Conservation (phyloP, 2,329 filamentous ascomycete genomes). For the Orbilia oligospora region DNA sequence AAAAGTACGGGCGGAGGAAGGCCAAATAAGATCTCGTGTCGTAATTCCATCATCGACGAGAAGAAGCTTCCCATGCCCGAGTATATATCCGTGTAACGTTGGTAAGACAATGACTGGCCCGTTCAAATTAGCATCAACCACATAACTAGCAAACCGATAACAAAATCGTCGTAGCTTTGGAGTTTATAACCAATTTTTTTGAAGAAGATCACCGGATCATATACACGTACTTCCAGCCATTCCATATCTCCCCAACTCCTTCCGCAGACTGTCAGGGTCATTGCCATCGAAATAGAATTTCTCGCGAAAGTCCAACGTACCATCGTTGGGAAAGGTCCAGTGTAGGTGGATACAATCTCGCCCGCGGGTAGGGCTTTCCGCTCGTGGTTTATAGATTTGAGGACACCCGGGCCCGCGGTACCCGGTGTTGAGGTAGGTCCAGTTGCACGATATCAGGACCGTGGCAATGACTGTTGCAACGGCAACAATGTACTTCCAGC, state of each 20-base stretch:
- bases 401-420: neutral
- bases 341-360: neutral
- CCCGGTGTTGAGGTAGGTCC: neutral
- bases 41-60: slow-evolving; percentile 6
- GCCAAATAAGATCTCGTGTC: too few relatives aligned
- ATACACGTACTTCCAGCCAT: slow-evolving; percentile 26
- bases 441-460: slow-evolving; percentile 1
- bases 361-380: slow-evolving; percentile 14
- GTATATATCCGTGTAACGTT: slow-evolving; percentile 4
- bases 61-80: slow-evolving; percentile 8
- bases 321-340: neutral
- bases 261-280: slow-evolving; percentile 7
- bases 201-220: too few relatives aligned
- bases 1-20: too few relatives aligned
- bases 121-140: too few relatives aligned
- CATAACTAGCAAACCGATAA: slow-evolving; percentile 1
- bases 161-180: too few relatives aligned
- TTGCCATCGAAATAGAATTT: slow-evolving; percentile 17
- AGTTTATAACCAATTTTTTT: too few relatives aligned
- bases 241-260: slow-evolving; percentile 19
- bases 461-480: neutral
- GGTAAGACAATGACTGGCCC: slow-evolving; percentile 6
- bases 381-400: slow-evolving; percentile 11
- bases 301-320: neutral
- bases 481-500: slow-evolving; percentile 5